Evolutionary conservation across 192 early-diverging fungal species (phyloP).

Genomic region (Globomyces pollinis-pini): DNA sequence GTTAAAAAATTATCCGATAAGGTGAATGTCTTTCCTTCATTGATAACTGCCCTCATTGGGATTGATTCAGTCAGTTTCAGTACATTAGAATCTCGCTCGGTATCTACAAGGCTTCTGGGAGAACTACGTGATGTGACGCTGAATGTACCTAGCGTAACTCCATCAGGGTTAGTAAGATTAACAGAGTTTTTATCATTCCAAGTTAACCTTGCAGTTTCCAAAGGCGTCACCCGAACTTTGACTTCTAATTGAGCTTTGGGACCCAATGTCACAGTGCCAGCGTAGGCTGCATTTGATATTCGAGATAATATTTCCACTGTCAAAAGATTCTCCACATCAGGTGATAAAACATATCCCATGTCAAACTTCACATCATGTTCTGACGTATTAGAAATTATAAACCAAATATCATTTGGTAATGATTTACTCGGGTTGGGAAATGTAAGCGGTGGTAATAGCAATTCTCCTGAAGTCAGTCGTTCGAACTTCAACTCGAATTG

Average conservation of each 20-base stretch:
- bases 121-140: conserved; percentile 48
- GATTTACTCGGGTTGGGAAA: conserved; percentile 50
- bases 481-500: conserved; percentile 69
- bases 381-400: conserved; percentile 64
- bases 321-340: conserved; percentile 54
- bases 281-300: conserved; percentile 72
- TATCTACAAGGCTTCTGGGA: neutral
- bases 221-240: conserved; percentile 51
- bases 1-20: conserved; percentile 61
- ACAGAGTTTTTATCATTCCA: conserved; percentile 17
- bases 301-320: conserved; percentile 68
- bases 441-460: conserved; percentile 63
- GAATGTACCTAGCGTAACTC: conserved; percentile 59
- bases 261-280: conserved; percentile 55
- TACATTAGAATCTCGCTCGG: neutral
- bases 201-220: conserved; percentile 53
- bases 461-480: conserved; percentile 52
- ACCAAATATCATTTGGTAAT: conserved; percentile 74
- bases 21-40: conserved; percentile 62
- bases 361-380: conserved; percentile 75
- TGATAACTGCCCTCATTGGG: conserved; percentile 54
- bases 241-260: conserved; percentile 65
- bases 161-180: conserved; percentile 50
- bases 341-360: conserved; percentile 54
- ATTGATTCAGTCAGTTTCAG: conserved; percentile 45